Conservation (phyloP, 345 rosid species). For the Cardamine resedifolia region DNA sequence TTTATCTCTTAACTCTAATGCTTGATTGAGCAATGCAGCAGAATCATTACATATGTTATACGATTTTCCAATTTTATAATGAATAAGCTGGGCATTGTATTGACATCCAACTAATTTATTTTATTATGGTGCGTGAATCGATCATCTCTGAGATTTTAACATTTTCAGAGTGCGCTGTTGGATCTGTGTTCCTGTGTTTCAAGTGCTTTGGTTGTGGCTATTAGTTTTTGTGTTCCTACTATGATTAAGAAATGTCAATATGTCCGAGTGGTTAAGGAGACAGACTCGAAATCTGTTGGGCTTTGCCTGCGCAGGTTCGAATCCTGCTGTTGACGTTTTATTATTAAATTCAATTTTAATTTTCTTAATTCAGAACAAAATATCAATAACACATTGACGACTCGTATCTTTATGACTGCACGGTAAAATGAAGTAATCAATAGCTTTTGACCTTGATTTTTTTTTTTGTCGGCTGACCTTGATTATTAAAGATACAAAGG, state of each 20-base stretch:
- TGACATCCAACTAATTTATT: neutral
- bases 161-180: too few relatives aligned
- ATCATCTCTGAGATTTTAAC: neutral
- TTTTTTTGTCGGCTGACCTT: too few relatives aligned
- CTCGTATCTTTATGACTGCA: too few relatives aligned
- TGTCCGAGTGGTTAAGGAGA: constrained; percentile 99
- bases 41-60: constrained; percentile 5
- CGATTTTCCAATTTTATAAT: neutral
- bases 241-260: constrained; percentile 35
- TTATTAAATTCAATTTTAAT: too few relatives aligned
- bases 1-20: constrained; percentile 44
- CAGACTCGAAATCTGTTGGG: constrained; percentile 99
- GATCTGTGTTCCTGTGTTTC: neutral
- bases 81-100: constrained; percentile 8
- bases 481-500: too few relatives aligned
- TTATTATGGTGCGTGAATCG: neutral
- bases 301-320: constrained; percentile 99
- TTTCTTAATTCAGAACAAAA: too few relatives aligned
- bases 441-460: too few relatives aligned
- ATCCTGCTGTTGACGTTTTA: constrained; percentile 98
- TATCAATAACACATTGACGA: too few relatives aligned
- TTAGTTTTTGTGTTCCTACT: too few relatives aligned
- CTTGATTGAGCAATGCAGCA: constrained; percentile 17
- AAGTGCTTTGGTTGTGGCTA: neutral
- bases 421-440: too few relatives aligned